Conservation (phyloP, 257 asterid genomes). For the Parsonsia alboflavescens region DNA sequence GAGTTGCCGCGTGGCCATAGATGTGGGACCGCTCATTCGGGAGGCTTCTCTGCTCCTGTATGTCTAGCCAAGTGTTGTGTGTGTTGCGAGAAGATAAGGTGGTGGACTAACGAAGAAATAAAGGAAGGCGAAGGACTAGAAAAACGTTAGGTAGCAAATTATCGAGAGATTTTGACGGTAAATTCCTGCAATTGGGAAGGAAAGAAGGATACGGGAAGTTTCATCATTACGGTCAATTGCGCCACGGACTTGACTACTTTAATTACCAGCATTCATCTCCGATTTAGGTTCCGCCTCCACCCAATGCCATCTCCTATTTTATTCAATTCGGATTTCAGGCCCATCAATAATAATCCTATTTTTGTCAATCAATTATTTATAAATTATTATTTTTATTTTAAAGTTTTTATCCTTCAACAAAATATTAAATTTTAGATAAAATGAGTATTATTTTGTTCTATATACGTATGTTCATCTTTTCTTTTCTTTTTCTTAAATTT, state of each 20-base stretch:
- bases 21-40: background rate
- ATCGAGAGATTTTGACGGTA: slow-evolving; percentile 21
- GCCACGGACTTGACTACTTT: background rate
- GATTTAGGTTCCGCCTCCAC: background rate
- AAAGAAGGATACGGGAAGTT: slow-evolving; percentile 9
- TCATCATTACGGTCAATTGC: background rate
- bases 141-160: slow-evolving; percentile 7
- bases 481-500: no score
- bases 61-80: background rate
- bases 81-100: slow-evolving; percentile 5
- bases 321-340: no score
- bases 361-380: no score
- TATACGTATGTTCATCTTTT: no score
- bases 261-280: no score
- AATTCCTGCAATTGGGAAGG: background rate
- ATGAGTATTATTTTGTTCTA: no score
- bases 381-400: no score
- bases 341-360: no score
- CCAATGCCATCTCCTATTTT: background rate
- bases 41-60: background rate
- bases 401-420: no score
- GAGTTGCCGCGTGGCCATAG: slow-evolving; percentile 5
- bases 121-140: no score
- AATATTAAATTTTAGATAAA: no score
- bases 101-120: background rate